Evolutionary conservation across 495 filamentous ascomycete genomes (phyloP).

Genomic region (Terfezia boudieri): DNA sequence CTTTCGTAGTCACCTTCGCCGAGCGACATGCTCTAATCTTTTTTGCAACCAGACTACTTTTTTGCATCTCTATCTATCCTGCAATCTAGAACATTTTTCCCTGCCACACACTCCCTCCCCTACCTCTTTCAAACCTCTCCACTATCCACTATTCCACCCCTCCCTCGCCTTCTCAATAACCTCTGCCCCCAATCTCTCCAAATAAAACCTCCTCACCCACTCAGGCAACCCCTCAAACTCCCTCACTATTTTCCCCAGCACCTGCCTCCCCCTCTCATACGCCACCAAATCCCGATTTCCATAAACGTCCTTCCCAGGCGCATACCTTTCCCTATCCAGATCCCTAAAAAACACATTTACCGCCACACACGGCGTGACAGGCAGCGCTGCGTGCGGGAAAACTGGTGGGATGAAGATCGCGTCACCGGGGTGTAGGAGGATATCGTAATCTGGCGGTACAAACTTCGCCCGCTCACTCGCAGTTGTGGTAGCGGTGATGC

Average conservation of each 20-base stretch:
- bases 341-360: slow-evolving; percentile 75
- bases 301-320: slow-evolving; percentile 61
- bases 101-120: background rate
- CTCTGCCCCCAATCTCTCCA: slow-evolving; percentile 51
- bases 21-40: too few relatives aligned
- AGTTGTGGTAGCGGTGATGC: slow-evolving; percentile 33
- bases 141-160: background rate
- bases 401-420: slow-evolving; percentile 60
- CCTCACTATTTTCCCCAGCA: slow-evolving; percentile 42
- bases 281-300: slow-evolving; percentile 67
- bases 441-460: slow-evolving; percentile 26
- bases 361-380: slow-evolving; percentile 42
- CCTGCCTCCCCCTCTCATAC: slow-evolving; percentile 58
- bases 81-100: too few relatives aligned
- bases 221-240: slow-evolving; percentile 43
- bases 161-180: slow-evolving; percentile 23
- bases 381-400: slow-evolving; percentile 55
- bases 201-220: slow-evolving; percentile 50
- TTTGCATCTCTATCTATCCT: too few relatives aligned
- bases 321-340: slow-evolving; percentile 33
- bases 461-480: too few relatives aligned
- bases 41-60: too few relatives aligned
- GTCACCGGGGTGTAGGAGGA: slow-evolving; percentile 42
- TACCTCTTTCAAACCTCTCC: background rate
- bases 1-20: too few relatives aligned